Base-by-base conservation (phyloP, 1,284 basidiomycete species). In the Leucoagaricus sp. region DNA sequence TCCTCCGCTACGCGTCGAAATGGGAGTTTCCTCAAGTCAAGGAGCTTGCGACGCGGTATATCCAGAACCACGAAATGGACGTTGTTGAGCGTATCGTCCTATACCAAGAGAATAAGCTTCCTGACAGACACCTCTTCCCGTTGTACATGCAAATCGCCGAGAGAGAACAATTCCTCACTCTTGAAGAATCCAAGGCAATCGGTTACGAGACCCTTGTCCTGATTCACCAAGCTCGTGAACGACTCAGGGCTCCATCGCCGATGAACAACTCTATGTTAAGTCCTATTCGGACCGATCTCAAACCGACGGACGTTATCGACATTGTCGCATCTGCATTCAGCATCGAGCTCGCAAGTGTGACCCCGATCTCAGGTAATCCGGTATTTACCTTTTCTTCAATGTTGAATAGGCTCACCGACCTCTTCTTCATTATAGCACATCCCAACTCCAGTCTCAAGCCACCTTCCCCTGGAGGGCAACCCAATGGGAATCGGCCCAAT, bases 21-120 rank as follows among this genome's bases (percentile, higher is more conserved):
- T 90, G 87, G 87, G 57, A 67, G 0, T 90, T 90, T 67, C 59
- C 63, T 1, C 81, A 85, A 48, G 79, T 90, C 10, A 81, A 84
- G 58, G 67, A 69, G 3, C 79, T 90, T 2, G 81, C 80, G 0
- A 69, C 85, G 4, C 79, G 83, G 9, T 81, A 89, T 58, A 77
- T 89, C 1, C 82, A 89, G 62, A 78, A 74, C 63, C 69, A 82
- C 13, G 60, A 67, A 0, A 64, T 77, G 49, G 54, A 64, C 7
- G 71, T 76, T 31, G 77, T 88, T 45, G 75, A 80, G n/a, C 83
- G 86, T 0, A 78, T 89, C 42, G 76, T 78, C 38, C 78, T 82
- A 38, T 87, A 89, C 55, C 75, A 78, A 36, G 73, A 69, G 17
- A 83, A 82, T 67, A 68, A 72, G 0, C 74, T 90, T 56, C 80